Base-by-base conservation (phyloP, 768 basidiomycete genomes). In the Amanita subjunquillea region DNA sequence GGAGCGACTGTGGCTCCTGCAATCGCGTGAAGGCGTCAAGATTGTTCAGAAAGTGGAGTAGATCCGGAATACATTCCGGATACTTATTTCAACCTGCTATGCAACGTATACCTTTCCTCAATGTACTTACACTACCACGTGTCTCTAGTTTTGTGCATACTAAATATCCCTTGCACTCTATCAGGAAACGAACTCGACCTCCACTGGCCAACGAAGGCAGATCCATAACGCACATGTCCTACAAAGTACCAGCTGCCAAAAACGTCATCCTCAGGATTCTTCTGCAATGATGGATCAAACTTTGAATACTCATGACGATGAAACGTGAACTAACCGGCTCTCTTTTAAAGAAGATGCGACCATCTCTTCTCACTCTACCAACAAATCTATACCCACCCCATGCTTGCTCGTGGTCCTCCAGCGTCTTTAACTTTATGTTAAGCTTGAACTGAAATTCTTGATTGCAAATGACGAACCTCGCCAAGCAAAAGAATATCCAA, bases 371-470 rank as follows among this genome's bases (percentile, higher is more conserved):
- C 42, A 86, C 72, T 23, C 77, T 69, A 46, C 87, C 87, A 9
- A 70, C 68, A 60, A 82, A 79, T 53, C 63, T 73, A 63, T 77
- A 86, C 9, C 78, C 77, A 4, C 80, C 83, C 84, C 87, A 89
- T 6, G 81, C 80, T 37, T 69, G 67, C 54, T 80, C 79, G 51
- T 80, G 77, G 44, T 72, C 71, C 44, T 59, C 65, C 42, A 74
- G 67, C 2, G 82, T 84, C 82, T 84, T 55, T 48, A 29, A 44
- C 3, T 8, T 32, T 55, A 29, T 48, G 58, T 42, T 62, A 57
- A 55, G 29, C 54, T 34, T 34, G 13, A 13, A 36, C 38, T 17
- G 32, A 42, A 32, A 48, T 34, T 13, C n/a, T 42, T 38, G 30
- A 22, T 48, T 13, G 34, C 47, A 48, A 12, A 40, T 7, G 37